Evolutionary conservation across 768 basidiomycete genomes (phyloP).

Genomic region (Pulveroboletus sp.): DNA sequence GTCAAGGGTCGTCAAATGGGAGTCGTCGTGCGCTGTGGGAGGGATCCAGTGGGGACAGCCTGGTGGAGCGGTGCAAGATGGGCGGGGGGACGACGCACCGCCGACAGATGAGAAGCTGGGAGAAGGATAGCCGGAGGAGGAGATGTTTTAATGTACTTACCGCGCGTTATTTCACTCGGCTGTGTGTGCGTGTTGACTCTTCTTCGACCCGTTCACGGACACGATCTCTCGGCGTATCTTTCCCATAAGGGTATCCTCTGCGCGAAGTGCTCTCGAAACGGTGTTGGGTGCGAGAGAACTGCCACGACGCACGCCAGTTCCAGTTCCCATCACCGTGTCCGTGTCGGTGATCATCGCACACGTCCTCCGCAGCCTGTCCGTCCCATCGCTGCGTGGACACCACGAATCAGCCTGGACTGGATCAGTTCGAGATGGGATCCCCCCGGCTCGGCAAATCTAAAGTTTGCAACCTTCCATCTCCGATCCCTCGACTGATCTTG

Average conservation of each 20-base stretch:
- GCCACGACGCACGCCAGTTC: constrained; percentile 22
- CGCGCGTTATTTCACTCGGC: constrained; percentile 13
- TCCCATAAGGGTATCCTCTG: constrained; percentile 30
- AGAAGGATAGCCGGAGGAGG: constrained; percentile 5
- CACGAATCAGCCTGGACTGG: constrained; percentile 1
- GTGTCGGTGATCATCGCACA: constrained; percentile 26
- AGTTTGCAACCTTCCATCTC: constrained; percentile 28
- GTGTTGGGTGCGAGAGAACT: constrained; percentile 11
- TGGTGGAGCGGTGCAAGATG: neutral
- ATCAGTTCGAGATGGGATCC: constrained; percentile 15
- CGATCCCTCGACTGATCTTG: constrained; percentile 28
- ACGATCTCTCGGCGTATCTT: constrained; percentile 27
- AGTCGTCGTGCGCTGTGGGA: no score
- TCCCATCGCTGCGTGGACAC: neutral
- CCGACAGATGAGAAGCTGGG: constrained; percentile 8
- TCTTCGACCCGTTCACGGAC: constrained; percentile 13
- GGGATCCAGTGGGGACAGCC: no score
- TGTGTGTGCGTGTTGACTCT: constrained; percentile 31
- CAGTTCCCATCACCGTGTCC: constrained; percentile 9
- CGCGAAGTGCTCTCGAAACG: constrained; percentile 17
- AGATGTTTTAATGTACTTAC: constrained; percentile 20
- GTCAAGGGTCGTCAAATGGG: constrained; percentile 22
- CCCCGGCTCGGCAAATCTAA: constrained; percentile 29
- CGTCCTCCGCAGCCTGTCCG: constrained; percentile 3
- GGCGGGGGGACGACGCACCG: constrained; percentile 15